These are phyloP conservation scores for Akanthomyces lecanii DNA, from an alignment of 2,329 filamentous ascomycete species.

Conservation along the genomic window DNA sequence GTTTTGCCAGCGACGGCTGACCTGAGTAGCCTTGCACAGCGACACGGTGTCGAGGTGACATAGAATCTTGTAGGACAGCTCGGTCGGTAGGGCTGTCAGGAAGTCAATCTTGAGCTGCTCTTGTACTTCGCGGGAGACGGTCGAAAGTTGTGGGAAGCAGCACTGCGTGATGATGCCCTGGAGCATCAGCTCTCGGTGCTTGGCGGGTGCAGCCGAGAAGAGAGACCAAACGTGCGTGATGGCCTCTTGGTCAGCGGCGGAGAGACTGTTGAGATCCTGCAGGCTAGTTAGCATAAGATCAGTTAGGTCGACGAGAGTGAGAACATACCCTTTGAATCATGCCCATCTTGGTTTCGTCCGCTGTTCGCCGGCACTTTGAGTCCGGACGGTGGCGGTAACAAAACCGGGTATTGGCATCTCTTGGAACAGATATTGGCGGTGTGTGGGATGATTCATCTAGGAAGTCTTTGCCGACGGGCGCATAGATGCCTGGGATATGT, in stretches of 20 bases:
- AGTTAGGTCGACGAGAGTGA: neutral
- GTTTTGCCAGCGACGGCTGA: slow-evolving; percentile 80
- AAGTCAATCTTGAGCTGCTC: slow-evolving; percentile 98
- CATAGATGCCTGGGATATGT: slow-evolving; percentile 87
- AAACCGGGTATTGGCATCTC: slow-evolving; percentile 75
- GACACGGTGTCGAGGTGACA: slow-evolving; percentile 91
- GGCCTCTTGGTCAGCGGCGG: slow-evolving; percentile 83
- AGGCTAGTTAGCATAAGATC: slow-evolving; percentile 6
- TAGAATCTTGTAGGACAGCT: slow-evolving; percentile 90
- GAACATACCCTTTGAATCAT: slow-evolving; percentile 75
- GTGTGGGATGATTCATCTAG: slow-evolving; percentile 26
- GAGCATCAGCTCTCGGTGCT: slow-evolving; percentile 92
- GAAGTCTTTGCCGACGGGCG: slow-evolving; percentile 63
- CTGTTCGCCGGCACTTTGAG: slow-evolving; percentile 85
- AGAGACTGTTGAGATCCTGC: slow-evolving; percentile 76
- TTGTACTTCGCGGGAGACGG: slow-evolving; percentile 82
- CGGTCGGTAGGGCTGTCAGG: slow-evolving; percentile 77
- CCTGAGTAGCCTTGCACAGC: slow-evolving; percentile 91
- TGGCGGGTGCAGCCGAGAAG: slow-evolving; percentile 90
- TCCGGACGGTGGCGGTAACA: slow-evolving; percentile 95
- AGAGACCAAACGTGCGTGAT: slow-evolving; percentile 97
- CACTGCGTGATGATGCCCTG: slow-evolving; percentile 95
- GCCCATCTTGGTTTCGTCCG: slow-evolving; percentile 94
- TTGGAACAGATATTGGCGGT: slow-evolving; percentile 23
- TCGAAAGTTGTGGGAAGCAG: slow-evolving; percentile 95